phyloP scores from a whole-genome alignment of 768 basidiomycete genomes.

The Pulveroboletus ravenelii region DNA sequence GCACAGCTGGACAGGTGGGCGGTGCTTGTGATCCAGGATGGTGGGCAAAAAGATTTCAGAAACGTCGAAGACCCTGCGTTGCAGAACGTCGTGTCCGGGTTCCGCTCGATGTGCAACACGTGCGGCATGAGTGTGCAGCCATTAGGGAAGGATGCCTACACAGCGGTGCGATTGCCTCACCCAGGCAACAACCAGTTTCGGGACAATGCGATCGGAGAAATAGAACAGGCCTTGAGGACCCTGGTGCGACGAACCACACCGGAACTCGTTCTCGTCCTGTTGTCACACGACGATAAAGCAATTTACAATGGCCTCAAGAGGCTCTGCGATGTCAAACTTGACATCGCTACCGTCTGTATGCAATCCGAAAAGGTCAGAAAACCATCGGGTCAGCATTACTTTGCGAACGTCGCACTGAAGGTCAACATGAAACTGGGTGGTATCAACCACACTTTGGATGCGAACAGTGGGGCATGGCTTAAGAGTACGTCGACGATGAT shows the following conservation, averaged over 20 bases:
- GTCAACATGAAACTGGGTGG: conserved; percentile 55
- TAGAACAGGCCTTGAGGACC: neutral
- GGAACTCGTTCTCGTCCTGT: conserved; percentile 38
- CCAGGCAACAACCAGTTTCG: conserved; percentile 50
- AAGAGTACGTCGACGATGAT: conserved; percentile 44
- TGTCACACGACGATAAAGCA: conserved; percentile 43
- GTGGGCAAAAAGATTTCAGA: conserved; percentile 48
- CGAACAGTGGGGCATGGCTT: conserved; percentile 37
- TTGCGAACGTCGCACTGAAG: conserved; percentile 53
- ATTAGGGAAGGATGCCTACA: conserved; percentile 27
- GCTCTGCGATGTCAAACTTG: conserved; percentile 45
- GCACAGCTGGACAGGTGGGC: conserved; percentile 57
- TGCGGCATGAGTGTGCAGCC: conserved; percentile 53
- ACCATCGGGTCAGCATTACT: conserved; percentile 51
- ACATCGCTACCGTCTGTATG: conserved; percentile 63
- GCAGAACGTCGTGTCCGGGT: conserved; percentile 39
- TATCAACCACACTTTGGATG: conserved; percentile 45
- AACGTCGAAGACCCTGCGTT: conserved; percentile 48
- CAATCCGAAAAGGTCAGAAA: conserved; percentile 57
- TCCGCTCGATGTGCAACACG: conserved; percentile 55
- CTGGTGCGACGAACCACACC: conserved; percentile 3
- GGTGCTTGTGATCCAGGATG: conserved; percentile 63
- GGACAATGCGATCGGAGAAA: conserved; percentile 38
- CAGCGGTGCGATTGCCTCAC: conserved; percentile 41
- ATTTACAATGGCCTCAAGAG: conserved; percentile 50